Evolutionary conservation across 257 asterid species (phyloP).

Genomic region (Solanum pennellii): DNA sequence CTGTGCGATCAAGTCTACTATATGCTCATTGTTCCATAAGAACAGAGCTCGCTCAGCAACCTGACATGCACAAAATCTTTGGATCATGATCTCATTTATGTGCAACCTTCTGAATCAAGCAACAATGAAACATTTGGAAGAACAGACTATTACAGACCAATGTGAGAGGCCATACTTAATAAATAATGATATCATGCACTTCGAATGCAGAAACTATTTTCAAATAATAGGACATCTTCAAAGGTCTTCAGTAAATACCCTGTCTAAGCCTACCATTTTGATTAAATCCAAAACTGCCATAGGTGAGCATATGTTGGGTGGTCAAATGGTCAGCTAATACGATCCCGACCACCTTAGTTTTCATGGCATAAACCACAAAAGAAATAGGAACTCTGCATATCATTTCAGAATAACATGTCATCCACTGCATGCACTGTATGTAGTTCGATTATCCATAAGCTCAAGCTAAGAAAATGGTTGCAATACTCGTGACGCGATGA

Average conservation of each 20-base stretch:
- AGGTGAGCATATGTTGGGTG: neutral
- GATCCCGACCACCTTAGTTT: neutral
- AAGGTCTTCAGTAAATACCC: neutral
- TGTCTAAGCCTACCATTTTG: neutral
- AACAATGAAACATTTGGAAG: neutral
- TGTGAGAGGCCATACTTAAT: neutral
- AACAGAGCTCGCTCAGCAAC: slow-evolving; percentile 92
- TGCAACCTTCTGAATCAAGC: neutral
- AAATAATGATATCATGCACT: neutral
- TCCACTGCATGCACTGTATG: neutral
- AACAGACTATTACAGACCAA: neutral
- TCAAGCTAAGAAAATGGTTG: neutral
- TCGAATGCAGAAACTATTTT: neutral
- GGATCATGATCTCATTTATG: neutral
- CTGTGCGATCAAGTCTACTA: slow-evolving; percentile 67
- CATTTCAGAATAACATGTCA: neutral
- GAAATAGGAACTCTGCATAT: neutral
- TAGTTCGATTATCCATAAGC: neutral
- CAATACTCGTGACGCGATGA: neutral
- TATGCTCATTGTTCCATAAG: slow-evolving; percentile 92
- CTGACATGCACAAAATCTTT: slow-evolving; percentile 24
- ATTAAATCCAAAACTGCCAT: neutral
- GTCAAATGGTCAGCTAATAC: neutral
- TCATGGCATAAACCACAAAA: neutral
- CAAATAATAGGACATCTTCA: neutral